phyloP scores from a whole-genome alignment of 2,329 filamentous ascomycete species.

The Botrytis porri region DNA sequence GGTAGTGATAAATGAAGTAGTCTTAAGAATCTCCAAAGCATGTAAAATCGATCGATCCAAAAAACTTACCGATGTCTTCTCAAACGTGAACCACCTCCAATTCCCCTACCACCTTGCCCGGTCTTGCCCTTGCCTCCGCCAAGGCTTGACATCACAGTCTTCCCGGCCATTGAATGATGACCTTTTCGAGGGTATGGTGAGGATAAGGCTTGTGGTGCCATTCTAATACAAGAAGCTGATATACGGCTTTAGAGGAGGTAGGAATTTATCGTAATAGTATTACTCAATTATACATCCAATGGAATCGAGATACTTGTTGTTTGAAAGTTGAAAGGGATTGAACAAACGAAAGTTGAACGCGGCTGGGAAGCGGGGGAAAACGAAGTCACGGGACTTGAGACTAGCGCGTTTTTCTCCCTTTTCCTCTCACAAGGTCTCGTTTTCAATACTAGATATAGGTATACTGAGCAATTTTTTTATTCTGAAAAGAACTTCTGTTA shows the following conservation, averaged over 20 bases:
- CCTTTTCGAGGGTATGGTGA: background rate
- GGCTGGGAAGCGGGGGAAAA: background rate
- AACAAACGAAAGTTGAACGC: background rate
- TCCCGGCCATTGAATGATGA: background rate
- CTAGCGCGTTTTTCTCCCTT: background rate
- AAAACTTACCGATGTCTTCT: slow-evolving; percentile 21
- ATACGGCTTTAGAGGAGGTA: background rate
- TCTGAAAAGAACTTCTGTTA: background rate
- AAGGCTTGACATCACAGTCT: background rate
- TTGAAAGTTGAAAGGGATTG: background rate
- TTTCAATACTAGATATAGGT: background rate
- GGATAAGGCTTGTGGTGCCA: background rate
- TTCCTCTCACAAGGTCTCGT: background rate
- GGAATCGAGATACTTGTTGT: background rate
- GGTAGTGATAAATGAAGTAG: background rate
- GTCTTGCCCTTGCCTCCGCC: slow-evolving; percentile 23
- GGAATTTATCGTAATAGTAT: background rate
- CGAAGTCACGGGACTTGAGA: background rate
- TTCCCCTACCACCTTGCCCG: slow-evolving; percentile 19
- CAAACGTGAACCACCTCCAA: slow-evolving; percentile 15
- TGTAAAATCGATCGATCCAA: background rate
- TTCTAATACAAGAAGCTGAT: background rate
- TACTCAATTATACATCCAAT: background rate
- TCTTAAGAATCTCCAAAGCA: background rate
- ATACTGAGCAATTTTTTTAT: background rate